Base-by-base conservation (phyloP, 257 asterid species). In the Primulina tabacum region DNA sequence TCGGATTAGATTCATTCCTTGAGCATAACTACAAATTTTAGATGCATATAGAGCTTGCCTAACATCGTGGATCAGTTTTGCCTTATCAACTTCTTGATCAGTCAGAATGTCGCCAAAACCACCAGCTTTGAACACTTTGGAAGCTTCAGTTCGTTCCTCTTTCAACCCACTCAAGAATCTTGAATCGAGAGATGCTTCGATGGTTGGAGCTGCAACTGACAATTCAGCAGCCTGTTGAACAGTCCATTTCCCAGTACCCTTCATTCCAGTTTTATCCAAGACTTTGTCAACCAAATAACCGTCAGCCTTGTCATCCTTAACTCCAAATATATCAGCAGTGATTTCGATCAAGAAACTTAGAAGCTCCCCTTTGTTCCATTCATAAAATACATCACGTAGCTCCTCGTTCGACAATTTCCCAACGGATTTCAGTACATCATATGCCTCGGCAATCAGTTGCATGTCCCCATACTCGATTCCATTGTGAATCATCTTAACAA, bases 231-330 rank as follows among this genome's bases (percentile, higher is more conserved):
- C 99, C 80, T 94, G 97, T 76, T 94, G 99, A 52, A 94, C 92
- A 0, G 99, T 94, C 99, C 99, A 90, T 73, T 90, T 92, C 16
- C 98, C 98, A 1, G 98, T 92, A 4, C 98, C 98, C 82, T 92
- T 92, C 98, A 92, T 92, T 26, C 99, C 99, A 1, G 99, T 93
- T 84, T 93, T 93, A 73, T 93, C 97, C 67, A 90, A 75, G 24
- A 94, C 97, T 82, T 94, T 94, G 84, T 94, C 99, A 2, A 94
- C 97, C 35, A 94, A 69, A 78, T 82, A 75, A 6, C 99, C 97
- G 0, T 91, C 96, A 2, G 66, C 92, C 83, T 94, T 89, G 61
- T 91, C 96, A 18, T 94, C 99, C 95, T 94, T 87, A 67, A 94
- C 82, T 75, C 93, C 88, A 5, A 94, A 94, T 60, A 94, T 94